Base-by-base conservation (phyloP, 257 asterid species). In the Jasminum sambac region DNA sequence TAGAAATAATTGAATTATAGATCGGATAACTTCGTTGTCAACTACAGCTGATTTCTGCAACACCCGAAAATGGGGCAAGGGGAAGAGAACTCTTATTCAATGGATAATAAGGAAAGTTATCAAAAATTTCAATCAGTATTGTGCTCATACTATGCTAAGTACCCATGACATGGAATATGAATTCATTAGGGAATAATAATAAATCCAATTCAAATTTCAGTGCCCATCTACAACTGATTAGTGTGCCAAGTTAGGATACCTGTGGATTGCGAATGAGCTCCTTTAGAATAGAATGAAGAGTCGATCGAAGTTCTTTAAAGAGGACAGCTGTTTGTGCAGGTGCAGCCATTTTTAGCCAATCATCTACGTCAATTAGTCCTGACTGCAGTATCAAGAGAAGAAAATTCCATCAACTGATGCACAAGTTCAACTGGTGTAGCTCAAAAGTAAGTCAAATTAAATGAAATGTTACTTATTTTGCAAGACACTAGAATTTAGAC, bases 321-420 rank as follows among this genome's bases (percentile, higher is more conserved):
- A 93, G 95, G 65, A 93, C 97, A 68, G 95, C 97, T 67, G 92
- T 90, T 83, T 89, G 98, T 74, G 98, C 98, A 1, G 96, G 97
- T 59, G 98, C 97, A 40, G 86, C 83, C 81, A 93, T 77, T 84
- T 86, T 89, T 72, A 93, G 80, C 98, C 98, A 90, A 70, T 86
- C 85, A 81, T 93, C 97, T 63, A 93, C 80, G 63, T 74, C 71
- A 74, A 90, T 77, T 59, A 84, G 79, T 75, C 98, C 97, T 40
- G 91, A 78, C 98, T 93, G 94, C 77, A 83, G 72, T 65, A 66
- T 64, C 70, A 79, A 72, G 75, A 79, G 70, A 60, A 42, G 44
- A 46, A 67, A 62, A 60, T 39, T 19, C 58, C n/a, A 58, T n/a
- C 61, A 57, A 5, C 26, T 8, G 26, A 21, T 21, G 14, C 26